phyloP scores from a whole-genome alignment of 2,329 filamentous ascomycete species.

The Curvularia sp. region DNA sequence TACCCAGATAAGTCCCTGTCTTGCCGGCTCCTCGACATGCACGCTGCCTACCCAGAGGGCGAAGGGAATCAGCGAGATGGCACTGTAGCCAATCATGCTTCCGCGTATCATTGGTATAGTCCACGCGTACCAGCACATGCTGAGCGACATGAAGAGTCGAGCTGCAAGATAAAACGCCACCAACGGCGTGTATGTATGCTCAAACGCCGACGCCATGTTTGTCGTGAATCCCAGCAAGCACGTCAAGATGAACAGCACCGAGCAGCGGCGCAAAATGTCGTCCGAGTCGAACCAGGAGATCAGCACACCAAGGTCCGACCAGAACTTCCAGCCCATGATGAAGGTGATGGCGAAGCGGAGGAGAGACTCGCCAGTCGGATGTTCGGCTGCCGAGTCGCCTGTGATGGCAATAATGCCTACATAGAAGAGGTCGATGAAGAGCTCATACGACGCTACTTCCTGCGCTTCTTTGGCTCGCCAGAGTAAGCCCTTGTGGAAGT shows the following conservation, averaged over 20 bases:
- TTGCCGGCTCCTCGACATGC: constrained; percentile 62
- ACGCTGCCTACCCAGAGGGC: constrained; percentile 68
- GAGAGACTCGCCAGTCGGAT: constrained; percentile 63
- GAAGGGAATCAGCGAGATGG: constrained; percentile 57
- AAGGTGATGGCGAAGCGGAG: constrained; percentile 68
- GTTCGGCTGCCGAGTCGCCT: constrained; percentile 66
- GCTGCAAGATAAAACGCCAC: constrained; percentile 67
- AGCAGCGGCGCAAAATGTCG: constrained; percentile 65
- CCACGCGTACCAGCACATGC: constrained; percentile 57
- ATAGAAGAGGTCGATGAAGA: constrained; percentile 70
- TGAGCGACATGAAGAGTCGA: constrained; percentile 61
- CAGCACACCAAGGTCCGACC: constrained; percentile 65
- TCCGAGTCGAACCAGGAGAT: constrained; percentile 69
- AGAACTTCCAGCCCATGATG: constrained; percentile 69
- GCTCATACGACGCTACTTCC: constrained; percentile 69
- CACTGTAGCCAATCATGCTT: constrained; percentile 61
- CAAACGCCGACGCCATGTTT: constrained; percentile 65
- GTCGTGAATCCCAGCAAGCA: constrained; percentile 69
- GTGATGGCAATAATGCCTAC: constrained; percentile 70
- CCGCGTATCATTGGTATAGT: constrained; percentile 65
- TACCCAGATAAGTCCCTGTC: constrained; percentile 64
- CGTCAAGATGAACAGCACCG: constrained; percentile 67
- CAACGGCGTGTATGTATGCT: constrained; percentile 64
- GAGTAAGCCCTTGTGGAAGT: constrained; percentile 70
- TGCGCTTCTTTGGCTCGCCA: constrained; percentile 67